Conservation (phyloP, 164 flowering plant species). For the Saururus chinensis region DNA sequence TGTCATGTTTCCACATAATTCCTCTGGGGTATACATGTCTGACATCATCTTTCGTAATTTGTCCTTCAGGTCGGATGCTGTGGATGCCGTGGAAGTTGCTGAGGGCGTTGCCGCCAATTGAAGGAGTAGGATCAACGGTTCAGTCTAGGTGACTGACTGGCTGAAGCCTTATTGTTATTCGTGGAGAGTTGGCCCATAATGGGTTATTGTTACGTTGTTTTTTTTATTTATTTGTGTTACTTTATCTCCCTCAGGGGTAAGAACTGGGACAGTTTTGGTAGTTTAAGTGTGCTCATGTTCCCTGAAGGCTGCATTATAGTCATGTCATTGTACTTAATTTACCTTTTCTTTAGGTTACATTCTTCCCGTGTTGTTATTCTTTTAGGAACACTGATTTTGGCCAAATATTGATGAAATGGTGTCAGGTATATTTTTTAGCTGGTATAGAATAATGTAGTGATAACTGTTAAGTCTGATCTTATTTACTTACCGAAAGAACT, state of each 20-base stretch:
- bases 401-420: too few species aligned
- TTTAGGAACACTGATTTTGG: too few species aligned
- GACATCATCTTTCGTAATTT: not conserved
- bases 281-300: not conserved
- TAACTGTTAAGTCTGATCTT: too few species aligned
- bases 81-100: not conserved
- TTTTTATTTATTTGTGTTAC: not conserved
- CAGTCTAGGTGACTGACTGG: too few species aligned
- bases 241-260: not conserved
- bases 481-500: too few species aligned
- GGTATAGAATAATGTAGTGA: too few species aligned
- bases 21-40: too few species aligned
- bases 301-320: too few species aligned
- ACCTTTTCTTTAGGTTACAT: too few species aligned
- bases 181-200: not conserved
- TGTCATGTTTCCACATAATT: not conserved
- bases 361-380: not conserved
- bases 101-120: not conserved
- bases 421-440: too few species aligned
- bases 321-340: not conserved
- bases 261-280: conserved; percentile 4
- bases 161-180: not conserved
- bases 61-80: not conserved
- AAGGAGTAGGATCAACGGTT: not conserved
- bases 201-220: not conserved